A percentile compares a stretch with the other conserved stretches of the same genome.
These are phyloP conservation scores for Cymodocea nodosa DNA, from an alignment of 116 monocot genomes.

Conservation along the genomic window DNA sequence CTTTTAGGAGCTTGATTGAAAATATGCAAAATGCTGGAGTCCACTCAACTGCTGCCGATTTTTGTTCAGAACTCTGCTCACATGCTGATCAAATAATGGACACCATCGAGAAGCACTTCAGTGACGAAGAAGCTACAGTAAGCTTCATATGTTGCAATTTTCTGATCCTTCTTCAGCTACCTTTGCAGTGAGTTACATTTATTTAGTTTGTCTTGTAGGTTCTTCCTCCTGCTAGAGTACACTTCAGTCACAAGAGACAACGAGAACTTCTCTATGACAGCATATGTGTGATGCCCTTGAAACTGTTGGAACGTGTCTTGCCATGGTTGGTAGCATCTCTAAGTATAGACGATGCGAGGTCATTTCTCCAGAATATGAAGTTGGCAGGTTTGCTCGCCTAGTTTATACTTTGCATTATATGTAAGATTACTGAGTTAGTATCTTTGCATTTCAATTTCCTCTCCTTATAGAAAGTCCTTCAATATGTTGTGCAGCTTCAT, in stretches of 20 bases:
- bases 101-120: slow-evolving; percentile 79
- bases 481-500: slow-evolving; percentile 44
- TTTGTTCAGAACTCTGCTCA: slow-evolving; percentile 61
- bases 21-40: slow-evolving; percentile 71
- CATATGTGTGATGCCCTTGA: slow-evolving; percentile 92
- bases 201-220: slow-evolving; percentile 43
- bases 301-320: slow-evolving; percentile 81
- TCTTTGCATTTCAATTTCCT: neutral
- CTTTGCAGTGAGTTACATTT: slow-evolving; percentile 1
- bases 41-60: slow-evolving; percentile 68
- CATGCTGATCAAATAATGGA: slow-evolving; percentile 98
- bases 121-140: slow-evolving; percentile 75
- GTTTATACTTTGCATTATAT: neutral
- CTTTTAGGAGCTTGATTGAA: slow-evolving; percentile 80
- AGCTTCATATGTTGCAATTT: neutral
- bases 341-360: slow-evolving; percentile 64
- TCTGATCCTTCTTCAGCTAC: neutral
- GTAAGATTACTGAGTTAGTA: neutral
- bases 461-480: neutral
- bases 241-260: slow-evolving; percentile 77
- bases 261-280: slow-evolving; percentile 67
- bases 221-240: slow-evolving; percentile 84
- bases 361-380: slow-evolving; percentile 76
- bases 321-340: slow-evolving; percentile 91
- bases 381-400: slow-evolving; percentile 60